A percentile compares a stretch with the other conserved stretches of the same genome.
phyloP scores from a whole-genome alignment of 768 basidiomycete genomes.

The Lentinula aciculospora region DNA sequence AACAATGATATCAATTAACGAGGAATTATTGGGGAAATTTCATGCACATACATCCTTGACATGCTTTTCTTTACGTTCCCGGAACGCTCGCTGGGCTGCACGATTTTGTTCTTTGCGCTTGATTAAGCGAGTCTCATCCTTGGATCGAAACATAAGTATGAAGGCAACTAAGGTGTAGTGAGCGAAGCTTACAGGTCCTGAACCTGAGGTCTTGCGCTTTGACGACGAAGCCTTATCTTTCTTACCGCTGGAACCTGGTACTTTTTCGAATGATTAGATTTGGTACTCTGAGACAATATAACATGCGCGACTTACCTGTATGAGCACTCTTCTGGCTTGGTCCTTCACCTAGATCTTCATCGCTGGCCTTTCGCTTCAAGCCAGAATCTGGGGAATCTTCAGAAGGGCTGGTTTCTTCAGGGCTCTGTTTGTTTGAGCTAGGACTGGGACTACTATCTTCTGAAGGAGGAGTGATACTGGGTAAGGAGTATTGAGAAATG shows the following conservation, averaged over 20 bases:
- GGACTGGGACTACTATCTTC: constrained; percentile 82
- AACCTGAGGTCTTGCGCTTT: constrained; percentile 31
- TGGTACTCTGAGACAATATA: background rate
- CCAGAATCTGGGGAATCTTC: constrained; percentile 40
- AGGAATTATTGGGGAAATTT: constrained; percentile 3
- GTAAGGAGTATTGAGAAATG: constrained; percentile 43
- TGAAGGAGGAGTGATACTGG: constrained; percentile 55
- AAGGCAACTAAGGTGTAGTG: background rate
- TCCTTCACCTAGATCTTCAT: constrained; percentile 55
- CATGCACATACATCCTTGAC: constrained; percentile 80
- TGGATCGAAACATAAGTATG: constrained; percentile 7
- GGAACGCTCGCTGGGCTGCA: constrained; percentile 94
- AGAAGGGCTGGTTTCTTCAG: constrained; percentile 12
- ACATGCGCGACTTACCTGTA: constrained; percentile 38
- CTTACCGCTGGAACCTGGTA: constrained; percentile 10
- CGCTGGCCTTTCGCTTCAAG: constrained; percentile 76
- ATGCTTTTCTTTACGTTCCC: constrained; percentile 96
- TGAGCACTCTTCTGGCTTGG: constrained; percentile 65
- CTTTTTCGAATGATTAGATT: background rate
- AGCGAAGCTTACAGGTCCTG: constrained; percentile 20
- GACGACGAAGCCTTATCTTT: constrained; percentile 15
- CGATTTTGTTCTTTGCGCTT: constrained; percentile 98
- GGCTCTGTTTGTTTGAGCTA: constrained; percentile 17
- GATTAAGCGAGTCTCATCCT: constrained; percentile 71
- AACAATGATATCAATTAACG: background rate